phyloP scores from a whole-genome alignment of 306 rosid genomes.

The Fragaria ananassa region DNA sequence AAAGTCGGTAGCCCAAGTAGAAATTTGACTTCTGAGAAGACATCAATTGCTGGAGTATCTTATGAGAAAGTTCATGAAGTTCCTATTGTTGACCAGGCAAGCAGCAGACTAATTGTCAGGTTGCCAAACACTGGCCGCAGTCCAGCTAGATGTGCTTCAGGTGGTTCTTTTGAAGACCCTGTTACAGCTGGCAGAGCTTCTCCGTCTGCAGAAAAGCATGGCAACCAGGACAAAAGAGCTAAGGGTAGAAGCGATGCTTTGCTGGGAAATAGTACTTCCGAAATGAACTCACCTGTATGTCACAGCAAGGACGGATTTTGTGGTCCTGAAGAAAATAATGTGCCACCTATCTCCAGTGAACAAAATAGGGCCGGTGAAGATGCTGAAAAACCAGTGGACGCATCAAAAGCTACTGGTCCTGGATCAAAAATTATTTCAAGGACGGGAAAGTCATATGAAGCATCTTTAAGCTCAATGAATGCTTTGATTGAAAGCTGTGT shows the following conservation, averaged over 20 bases:
- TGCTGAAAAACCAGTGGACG: constrained; percentile 40
- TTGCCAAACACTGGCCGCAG: constrained; percentile 59
- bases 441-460: constrained; percentile 51
- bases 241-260: constrained; percentile 45
- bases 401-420: constrained; percentile 44
- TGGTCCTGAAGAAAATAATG: constrained; percentile 60
- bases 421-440: constrained; percentile 45
- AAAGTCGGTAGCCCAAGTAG: constrained; percentile 42
- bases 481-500: constrained; percentile 81
- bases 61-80: constrained; percentile 43
- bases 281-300: constrained; percentile 44
- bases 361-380: constrained; percentile 39
- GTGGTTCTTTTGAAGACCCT: constrained; percentile 54
- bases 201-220: constrained; percentile 60
- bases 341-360: constrained; percentile 40
- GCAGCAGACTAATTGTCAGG: constrained; percentile 61
- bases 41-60: constrained; percentile 18
- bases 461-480: constrained; percentile 69
- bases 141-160: constrained; percentile 52
- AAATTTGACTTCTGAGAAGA: constrained; percentile 45
- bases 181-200: constrained; percentile 51
- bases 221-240: constrained; percentile 45
- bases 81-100: constrained; percentile 45
- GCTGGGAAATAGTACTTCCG: constrained; percentile 42
- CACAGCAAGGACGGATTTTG: constrained; percentile 50